Conservation (phyloP, 495 filamentous ascomycete genomes). For the Cercophora newfieldiana region DNA sequence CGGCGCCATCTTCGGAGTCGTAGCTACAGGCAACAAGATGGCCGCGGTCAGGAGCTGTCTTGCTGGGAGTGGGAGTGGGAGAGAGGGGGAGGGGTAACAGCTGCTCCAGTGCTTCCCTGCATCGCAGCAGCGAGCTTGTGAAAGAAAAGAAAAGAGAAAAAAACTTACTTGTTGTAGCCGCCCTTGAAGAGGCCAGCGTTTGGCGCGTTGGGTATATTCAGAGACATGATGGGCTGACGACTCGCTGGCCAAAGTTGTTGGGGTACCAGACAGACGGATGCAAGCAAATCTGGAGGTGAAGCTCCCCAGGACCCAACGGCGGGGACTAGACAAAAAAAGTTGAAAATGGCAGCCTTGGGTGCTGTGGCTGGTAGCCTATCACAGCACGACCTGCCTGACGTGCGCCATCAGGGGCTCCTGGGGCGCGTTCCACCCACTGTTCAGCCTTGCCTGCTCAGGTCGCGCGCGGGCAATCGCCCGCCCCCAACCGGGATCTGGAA, state of each 20-base stretch:
- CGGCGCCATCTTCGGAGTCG: slow-evolving; percentile 97
- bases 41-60: slow-evolving; percentile 28
- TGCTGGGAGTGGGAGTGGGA: slow-evolving; percentile 22
- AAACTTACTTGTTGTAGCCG: slow-evolving; percentile 88
- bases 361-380: slow-evolving; percentile 16
- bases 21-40: slow-evolving; percentile 59
- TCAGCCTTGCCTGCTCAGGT: slow-evolving; percentile 28
- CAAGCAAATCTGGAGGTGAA: slow-evolving; percentile 8
- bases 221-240: slow-evolving; percentile 69
- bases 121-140: neutral
- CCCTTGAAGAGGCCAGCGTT: slow-evolving; percentile 92
- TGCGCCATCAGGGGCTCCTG: slow-evolving; percentile 1
- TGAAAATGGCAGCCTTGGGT: slow-evolving; percentile 33
- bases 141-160: neutral
- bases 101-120: slow-evolving; percentile 19
- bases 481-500: neutral
- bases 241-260: neutral
- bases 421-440: neutral
- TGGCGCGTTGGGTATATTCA: slow-evolving; percentile 89
- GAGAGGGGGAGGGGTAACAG: neutral
- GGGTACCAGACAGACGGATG: slow-evolving; percentile 11
- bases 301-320: slow-evolving; percentile 3
- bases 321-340: slow-evolving; percentile 37
- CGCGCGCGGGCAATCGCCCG: neutral
- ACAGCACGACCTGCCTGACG: neutral